These are phyloP conservation scores for Pyronema domesticum DNA, from an alignment of 495 filamentous ascomycete species.

Conservation along the genomic window DNA sequence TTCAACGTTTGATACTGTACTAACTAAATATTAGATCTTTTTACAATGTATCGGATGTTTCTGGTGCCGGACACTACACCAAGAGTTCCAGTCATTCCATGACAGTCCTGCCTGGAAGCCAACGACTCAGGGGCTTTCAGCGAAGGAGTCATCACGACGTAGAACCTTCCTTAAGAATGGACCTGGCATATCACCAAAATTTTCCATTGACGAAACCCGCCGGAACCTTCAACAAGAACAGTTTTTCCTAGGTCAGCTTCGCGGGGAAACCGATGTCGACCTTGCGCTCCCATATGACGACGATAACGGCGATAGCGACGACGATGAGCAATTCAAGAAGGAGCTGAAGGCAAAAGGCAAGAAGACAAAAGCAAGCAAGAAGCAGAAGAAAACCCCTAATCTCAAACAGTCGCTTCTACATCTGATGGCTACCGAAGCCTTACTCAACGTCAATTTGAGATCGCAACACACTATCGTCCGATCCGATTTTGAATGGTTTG, in stretches of 20 bases:
- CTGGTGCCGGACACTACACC: not conserved
- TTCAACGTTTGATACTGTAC: not conserved
- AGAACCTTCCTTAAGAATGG: not conserved
- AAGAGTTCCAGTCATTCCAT: not conserved
- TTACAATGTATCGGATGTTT: not conserved
- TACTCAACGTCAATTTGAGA: slow-evolving; percentile 39
- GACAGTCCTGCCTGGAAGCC: not conserved
- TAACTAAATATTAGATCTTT: not conserved
- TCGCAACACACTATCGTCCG: slow-evolving; percentile 42
- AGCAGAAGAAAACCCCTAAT: slow-evolving; percentile 24
- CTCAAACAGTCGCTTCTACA: slow-evolving; percentile 45
- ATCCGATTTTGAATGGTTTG: slow-evolving; percentile 45
- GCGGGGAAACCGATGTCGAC: not conserved
- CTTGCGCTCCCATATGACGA: not conserved
- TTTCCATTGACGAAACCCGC: not conserved
- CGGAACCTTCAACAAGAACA: slow-evolving; percentile 12
- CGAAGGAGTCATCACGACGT: not conserved
- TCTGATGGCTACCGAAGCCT: slow-evolving; percentile 42
- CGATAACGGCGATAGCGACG: slow-evolving; percentile 16
- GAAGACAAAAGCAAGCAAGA: slow-evolving; percentile 25
- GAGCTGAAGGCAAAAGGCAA: too few relatives aligned
- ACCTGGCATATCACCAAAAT: not conserved
- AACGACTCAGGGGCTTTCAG: not conserved
- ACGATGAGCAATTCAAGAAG: slow-evolving; percentile 19
- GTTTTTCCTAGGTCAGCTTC: slow-evolving; percentile 22